A percentile compares a stretch with the other conserved stretches of the same genome.
Evolutionary conservation across 495 filamentous ascomycete species (phyloP).

Genomic region (Penicillium roqueforti): DNA sequence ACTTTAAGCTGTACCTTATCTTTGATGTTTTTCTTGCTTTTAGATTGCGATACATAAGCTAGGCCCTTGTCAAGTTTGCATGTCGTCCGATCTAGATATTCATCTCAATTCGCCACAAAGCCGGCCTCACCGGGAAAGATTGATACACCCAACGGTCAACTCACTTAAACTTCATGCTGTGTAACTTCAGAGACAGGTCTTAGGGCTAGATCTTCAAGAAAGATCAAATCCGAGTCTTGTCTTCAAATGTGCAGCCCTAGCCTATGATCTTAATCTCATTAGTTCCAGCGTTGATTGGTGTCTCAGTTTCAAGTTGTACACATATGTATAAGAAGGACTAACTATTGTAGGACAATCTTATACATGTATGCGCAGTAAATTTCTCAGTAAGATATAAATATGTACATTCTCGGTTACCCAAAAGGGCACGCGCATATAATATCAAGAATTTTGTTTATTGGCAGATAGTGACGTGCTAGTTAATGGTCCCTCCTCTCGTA

Average conservation of each 20-base stretch:
- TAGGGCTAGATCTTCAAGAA: neutral
- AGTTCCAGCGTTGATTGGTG: neutral
- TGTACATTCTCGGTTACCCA: neutral
- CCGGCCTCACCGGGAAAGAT: neutral
- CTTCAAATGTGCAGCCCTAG: neutral
- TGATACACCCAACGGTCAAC: neutral
- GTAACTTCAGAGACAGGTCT: neutral
- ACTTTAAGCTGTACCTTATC: neutral
- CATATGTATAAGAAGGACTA: neutral
- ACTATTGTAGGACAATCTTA: neutral
- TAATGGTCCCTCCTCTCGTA: neutral
- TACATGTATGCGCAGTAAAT: neutral
- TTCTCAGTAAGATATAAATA: neutral
- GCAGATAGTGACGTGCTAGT: neutral
- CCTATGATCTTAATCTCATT: neutral
- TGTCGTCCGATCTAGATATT: neutral
- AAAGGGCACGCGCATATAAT: neutral
- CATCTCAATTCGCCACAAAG: neutral
- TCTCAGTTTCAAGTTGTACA: constrained; percentile 1
- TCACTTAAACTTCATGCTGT: neutral
- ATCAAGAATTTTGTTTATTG: neutral
- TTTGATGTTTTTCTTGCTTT: neutral
- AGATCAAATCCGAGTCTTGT: neutral
- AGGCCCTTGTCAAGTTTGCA: neutral
- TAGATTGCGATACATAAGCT: neutral